These are phyloP conservation scores for Gonapodya prolifera DNA, from an alignment of 192 early-diverging fungal species.

Conservation along the genomic window DNA sequence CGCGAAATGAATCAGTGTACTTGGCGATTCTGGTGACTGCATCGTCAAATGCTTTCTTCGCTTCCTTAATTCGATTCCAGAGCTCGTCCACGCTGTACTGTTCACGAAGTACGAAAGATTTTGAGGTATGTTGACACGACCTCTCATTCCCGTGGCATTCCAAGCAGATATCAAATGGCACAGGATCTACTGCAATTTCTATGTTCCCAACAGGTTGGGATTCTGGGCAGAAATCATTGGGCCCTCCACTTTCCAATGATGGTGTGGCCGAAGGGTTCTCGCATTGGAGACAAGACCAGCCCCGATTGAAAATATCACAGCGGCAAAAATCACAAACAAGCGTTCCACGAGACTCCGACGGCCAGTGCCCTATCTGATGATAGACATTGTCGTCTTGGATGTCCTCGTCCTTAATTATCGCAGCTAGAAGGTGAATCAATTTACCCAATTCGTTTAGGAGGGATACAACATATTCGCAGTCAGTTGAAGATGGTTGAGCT, in stretches of 20 bases:
- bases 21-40: not conserved
- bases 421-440: not conserved
- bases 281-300: not conserved
- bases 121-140: not conserved
- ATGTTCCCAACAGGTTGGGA: not conserved
- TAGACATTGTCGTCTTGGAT: not conserved
- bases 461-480: not conserved
- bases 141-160: not conserved
- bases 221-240: not conserved
- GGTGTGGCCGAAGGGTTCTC: not conserved
- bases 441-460: not conserved
- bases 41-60: not conserved
- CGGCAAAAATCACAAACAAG: constrained; percentile 1
- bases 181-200: too few relatives aligned
- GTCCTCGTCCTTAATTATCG: not conserved
- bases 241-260: not conserved
- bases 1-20: not conserved
- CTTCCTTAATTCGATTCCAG: not conserved
- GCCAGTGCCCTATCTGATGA: not conserved
- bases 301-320: not conserved
- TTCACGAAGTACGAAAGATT: not conserved
- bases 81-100: not conserved
- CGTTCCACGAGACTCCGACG: not conserved
- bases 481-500: not conserved
- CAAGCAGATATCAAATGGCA: not conserved